Conservation (phyloP, 768 basidiomycete species). For the Punctularia strigosozonata region DNA sequence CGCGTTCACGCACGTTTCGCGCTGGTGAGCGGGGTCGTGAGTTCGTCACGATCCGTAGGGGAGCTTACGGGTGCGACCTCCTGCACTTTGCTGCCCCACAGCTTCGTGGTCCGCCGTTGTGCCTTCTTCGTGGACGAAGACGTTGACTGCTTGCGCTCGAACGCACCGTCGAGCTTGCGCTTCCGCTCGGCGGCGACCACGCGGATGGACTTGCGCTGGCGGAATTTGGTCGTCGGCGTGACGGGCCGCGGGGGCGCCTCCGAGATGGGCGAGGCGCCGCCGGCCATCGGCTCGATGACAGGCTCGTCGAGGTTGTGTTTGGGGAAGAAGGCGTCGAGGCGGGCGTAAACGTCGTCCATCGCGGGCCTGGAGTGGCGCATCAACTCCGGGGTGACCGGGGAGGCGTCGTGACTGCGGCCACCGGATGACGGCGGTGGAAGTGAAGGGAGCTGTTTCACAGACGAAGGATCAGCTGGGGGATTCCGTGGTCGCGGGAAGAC, state of each 20-base stretch:
- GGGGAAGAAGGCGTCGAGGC: slow-evolving; percentile 91
- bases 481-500: too few relatives aligned
- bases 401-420: too few relatives aligned
- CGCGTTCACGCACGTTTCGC: slow-evolving; percentile 40
- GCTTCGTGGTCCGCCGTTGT: slow-evolving; percentile 75
- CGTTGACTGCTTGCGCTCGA: slow-evolving; percentile 42
- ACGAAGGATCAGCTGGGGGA: too few relatives aligned
- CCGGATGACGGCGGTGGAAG: too few relatives aligned
- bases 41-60: slow-evolving; percentile 34
- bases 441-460: too few relatives aligned
- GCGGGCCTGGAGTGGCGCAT: slow-evolving; percentile 87
- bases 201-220: slow-evolving; percentile 84
- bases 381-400: too few relatives aligned
- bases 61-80: slow-evolving; percentile 83
- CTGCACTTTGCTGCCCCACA: slow-evolving; percentile 90
- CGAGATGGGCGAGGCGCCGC: slow-evolving; percentile 66
- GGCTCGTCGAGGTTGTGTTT: slow-evolving; percentile 94
- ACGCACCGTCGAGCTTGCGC: slow-evolving; percentile 59
- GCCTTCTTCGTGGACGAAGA: slow-evolving; percentile 33
- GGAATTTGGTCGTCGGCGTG: slow-evolving; percentile 31
- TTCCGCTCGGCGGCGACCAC: slow-evolving; percentile 85
- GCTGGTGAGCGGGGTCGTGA: slow-evolving; percentile 37
- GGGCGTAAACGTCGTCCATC: slow-evolving; percentile 87
- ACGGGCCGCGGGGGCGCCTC: slow-evolving; percentile 32
- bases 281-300: slow-evolving; percentile 77